Base-by-base conservation (phyloP, 1,139 yeast genomes). In the Sugiyamaella sp. region DNA sequence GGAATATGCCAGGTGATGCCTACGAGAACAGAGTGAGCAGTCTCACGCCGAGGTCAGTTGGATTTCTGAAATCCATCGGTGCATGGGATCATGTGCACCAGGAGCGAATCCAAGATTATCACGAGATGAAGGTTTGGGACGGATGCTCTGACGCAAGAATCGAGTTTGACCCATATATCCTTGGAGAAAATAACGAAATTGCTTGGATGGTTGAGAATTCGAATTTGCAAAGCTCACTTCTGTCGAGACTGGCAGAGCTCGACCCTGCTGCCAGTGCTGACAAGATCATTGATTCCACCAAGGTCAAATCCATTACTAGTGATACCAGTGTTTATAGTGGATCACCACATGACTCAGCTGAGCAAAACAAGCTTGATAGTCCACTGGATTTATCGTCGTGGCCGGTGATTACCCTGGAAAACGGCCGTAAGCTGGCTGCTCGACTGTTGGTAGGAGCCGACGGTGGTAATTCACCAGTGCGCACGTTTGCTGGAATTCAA, bases 401-500 rank as follows among this genome's bases (percentile, higher is more conserved):
- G 96, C 98, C 98, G 0, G 69, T 84, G 4, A 83, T 93, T 2
- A 77, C 80, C 22, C 74, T 93, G 19, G 81, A 82, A 20, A 80
- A 81, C 57, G 97, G 97, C 1, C 79, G 80, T 14, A 62, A 67
- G 14, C 74, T 86, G 48, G 81, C 81, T 63, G 80, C 97, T 0
- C 76, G 97, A 56, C 75, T 93, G 21, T 75, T 93, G 35, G 82
- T 91, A 12, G 99, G 99, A 8, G 96, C 97, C 19, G 99, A 93
- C 69, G 99, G 99, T 0, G 89, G 84, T 68, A 89, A 91, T 70
- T 90, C 98, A 0, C 97, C 97, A 0, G 99, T 88, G 2, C 79
- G 98, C 45, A 77, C 80, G 59, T 91, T 80, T 66, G 86, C 97
- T 0, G 83, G 81, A 1, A 89, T 95, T 54, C 84, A 84, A 66